Evolutionary conservation across 805 yeast species (phyloP), one percentile per base, ranked within the genome.

Genomic region (Starmera quercuum): DNA sequence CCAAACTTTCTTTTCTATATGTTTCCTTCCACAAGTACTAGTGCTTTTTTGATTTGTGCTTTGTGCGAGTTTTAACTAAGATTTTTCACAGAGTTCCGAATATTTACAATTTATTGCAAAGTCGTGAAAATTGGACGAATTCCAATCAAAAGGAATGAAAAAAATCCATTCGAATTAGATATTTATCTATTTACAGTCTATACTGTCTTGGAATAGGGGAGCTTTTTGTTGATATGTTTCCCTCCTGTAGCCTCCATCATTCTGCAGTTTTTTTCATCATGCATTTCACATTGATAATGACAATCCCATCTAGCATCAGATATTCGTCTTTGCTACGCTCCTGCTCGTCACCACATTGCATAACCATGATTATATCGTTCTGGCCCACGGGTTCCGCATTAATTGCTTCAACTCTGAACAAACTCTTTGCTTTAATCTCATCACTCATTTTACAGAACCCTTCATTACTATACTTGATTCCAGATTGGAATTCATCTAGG

Each of bases 331-430:
- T 13, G 4, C 23, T 32, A 4, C 18, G 13, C 1, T 15, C 21
- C 4, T 22, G 12, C 2, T 37, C 39, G 8, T 31, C 35, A 7
- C 19, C 5, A 12, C 7, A 10, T 9, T 27, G 11, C 9, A 16
- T 3, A 5, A 29, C 30, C 3, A 27, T 29, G 2, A 47, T 26
- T 27, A 29, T 35, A 4, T 33, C 29, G 7, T 29, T 32, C 1
- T 27, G 21, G 0, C 20, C 31, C 6, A 49, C 41, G 12, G 29
- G 31, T 6, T 46, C 31, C 0, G 55, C 57, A 33, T 54, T 54
- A 10, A 54, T 36, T 1, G 38, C 36, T 5, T 22, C 17, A 1
- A 40, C 39, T n/a, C 39, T 37, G 32, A 51, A 41, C 3, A 53
- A 41, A 5, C 43, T 34, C 13, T 38, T 24, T 10, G 42, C 23